Percentiles rank a stretch among this genome's conserved stretches.
These are phyloP conservation scores for Licmophora abbreviata DNA, from an alignment of 108 stramenopile genomes.

Conservation along the genomic window DNA sequence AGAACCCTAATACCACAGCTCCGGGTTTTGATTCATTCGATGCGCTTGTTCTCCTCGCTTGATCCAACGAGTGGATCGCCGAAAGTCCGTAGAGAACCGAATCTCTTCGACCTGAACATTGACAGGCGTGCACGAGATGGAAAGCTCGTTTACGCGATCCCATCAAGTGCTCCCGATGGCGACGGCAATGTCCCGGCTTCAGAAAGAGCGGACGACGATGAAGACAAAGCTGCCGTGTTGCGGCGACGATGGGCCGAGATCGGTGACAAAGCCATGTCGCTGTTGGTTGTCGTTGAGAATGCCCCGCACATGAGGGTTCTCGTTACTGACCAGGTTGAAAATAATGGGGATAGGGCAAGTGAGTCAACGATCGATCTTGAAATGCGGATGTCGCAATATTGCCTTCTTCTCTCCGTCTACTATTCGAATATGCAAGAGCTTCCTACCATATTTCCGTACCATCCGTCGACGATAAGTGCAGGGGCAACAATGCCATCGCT, in stretches of 20 bases:
- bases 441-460: constrained; percentile 62
- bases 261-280: constrained; percentile 24
- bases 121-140: too few relatives aligned
- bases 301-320: constrained; percentile 53
- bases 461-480: constrained; percentile 23
- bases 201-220: too few relatives aligned
- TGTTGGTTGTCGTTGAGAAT: constrained; percentile 49
- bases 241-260: constrained; percentile 67
- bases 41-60: too few relatives aligned
- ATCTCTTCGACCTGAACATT: too few relatives aligned
- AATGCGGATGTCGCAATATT: constrained; percentile 65
- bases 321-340: constrained; percentile 26
- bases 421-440: constrained; percentile 82
- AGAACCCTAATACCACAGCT: too few relatives aligned
- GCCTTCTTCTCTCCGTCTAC: constrained; percentile 69
- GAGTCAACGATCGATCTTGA: constrained; percentile 27
- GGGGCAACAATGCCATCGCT: constrained; percentile 19
- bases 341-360: constrained; percentile 4
- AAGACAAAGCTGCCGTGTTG: too few relatives aligned
- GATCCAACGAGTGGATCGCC: too few relatives aligned
- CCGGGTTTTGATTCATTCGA: too few relatives aligned
- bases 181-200: too few relatives aligned
- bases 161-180: too few relatives aligned
- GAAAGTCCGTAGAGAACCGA: too few relatives aligned
- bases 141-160: too few relatives aligned